Conservation (phyloP, 2,329 filamentous ascomycete genomes). For the Pyrenophora graminea region DNA sequence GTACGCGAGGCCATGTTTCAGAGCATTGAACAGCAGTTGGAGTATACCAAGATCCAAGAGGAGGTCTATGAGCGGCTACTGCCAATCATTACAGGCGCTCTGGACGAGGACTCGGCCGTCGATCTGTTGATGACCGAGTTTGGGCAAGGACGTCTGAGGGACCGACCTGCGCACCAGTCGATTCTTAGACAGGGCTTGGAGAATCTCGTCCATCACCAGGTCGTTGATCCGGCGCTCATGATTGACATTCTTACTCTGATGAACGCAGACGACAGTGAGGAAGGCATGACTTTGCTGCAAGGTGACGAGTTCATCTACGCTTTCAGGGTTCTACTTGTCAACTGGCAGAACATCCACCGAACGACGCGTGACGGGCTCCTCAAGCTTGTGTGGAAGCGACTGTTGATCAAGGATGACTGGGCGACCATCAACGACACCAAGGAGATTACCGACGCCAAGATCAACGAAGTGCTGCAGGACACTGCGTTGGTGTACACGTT, state of each 20-base stretch:
- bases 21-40: constrained; percentile 63
- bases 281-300: constrained; percentile 50
- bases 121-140: constrained; percentile 75
- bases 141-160: constrained; percentile 58
- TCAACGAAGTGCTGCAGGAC: constrained; percentile 60
- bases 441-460: constrained; percentile 70
- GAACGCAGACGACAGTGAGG: constrained; percentile 54
- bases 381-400: constrained; percentile 82
- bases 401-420: constrained; percentile 87
- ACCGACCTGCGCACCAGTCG: constrained; percentile 68
- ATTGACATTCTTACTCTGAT: constrained; percentile 83
- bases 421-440: constrained; percentile 75
- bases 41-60: constrained; percentile 79
- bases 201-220: constrained; percentile 71
- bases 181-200: constrained; percentile 73
- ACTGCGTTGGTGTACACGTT: constrained; percentile 74
- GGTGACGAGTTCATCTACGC: constrained; percentile 74
- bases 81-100: constrained; percentile 68
- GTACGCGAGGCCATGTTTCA: constrained; percentile 36
- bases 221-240: constrained; percentile 62
- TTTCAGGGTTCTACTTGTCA: constrained; percentile 60
- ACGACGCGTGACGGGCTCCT: constrained; percentile 54
- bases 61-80: constrained; percentile 72
- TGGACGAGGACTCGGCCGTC: constrained; percentile 79
- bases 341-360: constrained; percentile 58